phyloP scores from a whole-genome alignment of 305 asterid genomes.

The Rubia balearica region DNA sequence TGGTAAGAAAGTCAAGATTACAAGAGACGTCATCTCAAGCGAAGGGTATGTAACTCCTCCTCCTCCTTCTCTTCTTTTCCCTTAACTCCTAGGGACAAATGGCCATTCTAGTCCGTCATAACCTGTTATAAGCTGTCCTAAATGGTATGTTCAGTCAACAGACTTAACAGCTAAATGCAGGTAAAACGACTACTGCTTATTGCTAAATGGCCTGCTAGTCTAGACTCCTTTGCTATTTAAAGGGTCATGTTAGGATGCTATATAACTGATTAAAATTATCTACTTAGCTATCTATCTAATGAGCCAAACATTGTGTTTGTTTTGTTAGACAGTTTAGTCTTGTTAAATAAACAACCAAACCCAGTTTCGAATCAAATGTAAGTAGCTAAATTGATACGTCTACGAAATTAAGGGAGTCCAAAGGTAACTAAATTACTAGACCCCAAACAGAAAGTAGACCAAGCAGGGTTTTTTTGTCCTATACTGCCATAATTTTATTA shows the following conservation, averaged over 20 bases:
- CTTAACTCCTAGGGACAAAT: not conserved
- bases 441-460: not conserved
- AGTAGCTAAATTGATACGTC: not conserved
- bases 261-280: not conserved
- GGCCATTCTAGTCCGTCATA: too few species aligned
- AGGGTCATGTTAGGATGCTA: not conserved
- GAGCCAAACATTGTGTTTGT: not conserved
- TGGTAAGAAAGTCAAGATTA: conserved; percentile 64
- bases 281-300: not conserved
- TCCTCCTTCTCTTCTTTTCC: not conserved
- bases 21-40: conserved; percentile 63
- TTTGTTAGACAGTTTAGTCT: not conserved
- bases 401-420: too few species aligned
- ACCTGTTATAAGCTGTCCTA: too few species aligned
- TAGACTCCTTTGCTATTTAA: not conserved
- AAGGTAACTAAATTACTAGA: not conserved
- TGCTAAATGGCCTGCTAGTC: too few species aligned
- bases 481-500: not conserved
- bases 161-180: too few species aligned
- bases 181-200: too few species aligned
- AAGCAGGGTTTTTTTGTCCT: not conserved
- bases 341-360: not conserved
- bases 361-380: not conserved
- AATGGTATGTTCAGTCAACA: too few species aligned
- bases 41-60: conserved; percentile 46